phyloP scores from a whole-genome alignment of 345 rosid species.

The Bruguiera gymnorhiza region DNA sequence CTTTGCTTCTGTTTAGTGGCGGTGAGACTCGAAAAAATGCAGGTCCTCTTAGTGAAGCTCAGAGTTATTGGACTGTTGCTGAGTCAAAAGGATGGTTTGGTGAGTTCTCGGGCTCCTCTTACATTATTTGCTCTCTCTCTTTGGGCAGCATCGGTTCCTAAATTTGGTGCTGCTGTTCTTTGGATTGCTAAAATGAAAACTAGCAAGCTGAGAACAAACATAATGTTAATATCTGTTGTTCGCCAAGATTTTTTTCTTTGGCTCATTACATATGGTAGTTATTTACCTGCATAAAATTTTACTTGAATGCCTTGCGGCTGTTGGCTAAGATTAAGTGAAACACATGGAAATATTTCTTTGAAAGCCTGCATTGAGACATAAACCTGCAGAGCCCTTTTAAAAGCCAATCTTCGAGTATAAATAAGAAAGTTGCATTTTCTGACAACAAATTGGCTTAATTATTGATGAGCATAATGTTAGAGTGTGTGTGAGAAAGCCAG shows the following conservation, averaged over 20 bases:
- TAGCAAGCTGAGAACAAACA: neutral
- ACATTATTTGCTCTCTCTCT: slow-evolving; percentile 3
- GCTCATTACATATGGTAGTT: neutral
- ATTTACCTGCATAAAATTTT: neutral
- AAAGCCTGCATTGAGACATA: neutral
- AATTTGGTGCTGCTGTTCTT: neutral
- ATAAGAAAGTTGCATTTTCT: neutral
- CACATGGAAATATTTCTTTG: neutral
- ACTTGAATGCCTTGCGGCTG: neutral
- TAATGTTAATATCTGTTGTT: slow-evolving; percentile 2
- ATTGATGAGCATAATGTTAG: no score
- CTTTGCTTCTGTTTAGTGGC: slow-evolving; percentile 93
- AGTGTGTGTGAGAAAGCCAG: no score
- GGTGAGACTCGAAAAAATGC: slow-evolving; percentile 97
- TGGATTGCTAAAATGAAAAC: neutral
- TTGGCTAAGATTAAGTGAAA: neutral
- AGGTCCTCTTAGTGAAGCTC: slow-evolving; percentile 96
- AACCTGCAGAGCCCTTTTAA: neutral
- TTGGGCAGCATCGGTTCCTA: neutral
- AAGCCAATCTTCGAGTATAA: neutral
- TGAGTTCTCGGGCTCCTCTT: slow-evolving; percentile 37
- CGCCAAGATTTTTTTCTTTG: neutral
- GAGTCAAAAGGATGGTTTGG: slow-evolving; percentile 97
- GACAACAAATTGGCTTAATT: neutral
- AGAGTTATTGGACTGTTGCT: slow-evolving; percentile 97